Evolutionary conservation across 2,329 filamentous ascomycete species (phyloP), one percentile per base, ranked within the genome.

Genomic region (Fusarium bactridioides): DNA sequence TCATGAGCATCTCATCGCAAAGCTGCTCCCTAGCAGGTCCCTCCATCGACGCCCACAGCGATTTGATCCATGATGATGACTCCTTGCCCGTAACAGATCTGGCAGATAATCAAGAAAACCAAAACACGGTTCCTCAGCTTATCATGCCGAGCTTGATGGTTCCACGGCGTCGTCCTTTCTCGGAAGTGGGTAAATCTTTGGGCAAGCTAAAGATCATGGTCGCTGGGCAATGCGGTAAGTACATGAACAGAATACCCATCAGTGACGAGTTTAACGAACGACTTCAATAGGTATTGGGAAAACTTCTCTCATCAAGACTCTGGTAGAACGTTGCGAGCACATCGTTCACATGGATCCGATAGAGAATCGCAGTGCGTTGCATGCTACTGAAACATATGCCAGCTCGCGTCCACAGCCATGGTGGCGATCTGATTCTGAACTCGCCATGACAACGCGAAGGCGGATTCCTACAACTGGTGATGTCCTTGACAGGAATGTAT

Each of bases 61-160:
- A 79, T 69, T 73, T 74, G 50, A 68, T 73, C 33, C 61, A 69
- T 13, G 73, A 76, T 25, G 57, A 74, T 54, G 48, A 53, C 25
- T 60, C 67, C 31, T 45, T 73, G 15, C 66, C 69, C 48, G 61
- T 60, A 55, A 57, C 73, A 66, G 45, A 73, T 59, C 61, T 69
- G 64, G 55, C 55, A 38, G 61, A 74, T 50, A 64, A 61, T 62
- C 44, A 51, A 56, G 70, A 76, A 48, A 60, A 77, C 27, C 64
- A 76, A 55, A 48, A 67, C 50, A 54, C 76, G 69, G 86, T 85
- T 44, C 92, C 92, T 29, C 95, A 98, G 81, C 87, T 99, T n/a
- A 93, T 99, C 67, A 99, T 99, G 96, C 96, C 96, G 10, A 97
- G 94, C 78, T 92, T 99, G 77, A 91, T 90, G 69, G 96, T 99